Base-by-base conservation (phyloP, 192 early-diverging fungal genomes). In the Piromyces sp. region DNA sequence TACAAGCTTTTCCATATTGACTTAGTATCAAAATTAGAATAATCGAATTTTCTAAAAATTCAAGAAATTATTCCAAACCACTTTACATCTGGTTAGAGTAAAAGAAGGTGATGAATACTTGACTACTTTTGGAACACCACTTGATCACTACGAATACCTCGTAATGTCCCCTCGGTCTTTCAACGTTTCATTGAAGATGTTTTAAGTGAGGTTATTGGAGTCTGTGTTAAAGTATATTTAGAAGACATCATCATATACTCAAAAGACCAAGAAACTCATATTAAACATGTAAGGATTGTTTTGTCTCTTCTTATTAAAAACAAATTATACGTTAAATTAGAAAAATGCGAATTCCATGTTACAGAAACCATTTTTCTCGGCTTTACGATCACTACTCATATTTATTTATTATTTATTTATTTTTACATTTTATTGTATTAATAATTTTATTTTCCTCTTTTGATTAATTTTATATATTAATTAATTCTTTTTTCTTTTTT, bases 131-230 rank as follows among this genome's bases (percentile, higher is more conserved):
- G 11, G 37, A 38, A 13, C 37, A 38, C 37, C 37, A 38, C 13
- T 38, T 13, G 37, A 13, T 1, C 37, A 82, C 3, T 88, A 81
- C 30, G 83, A 88, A 79, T 88, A 82, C 30, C 58, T 36, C 0
- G 84, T 85, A 38, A 38, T 38, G 37, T 13, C 1, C 37, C 37
- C 5, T 38, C 87, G 83, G 0, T 82, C 86, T 89, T 89, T 29
- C 86, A 89, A 82, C 79, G 81, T 0, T 78, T 89, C 16, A 85
- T 89, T 83, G 86, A 89, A 30, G 79, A 82, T 28, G 81, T 88
- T 5, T 28, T 89, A 17, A 28, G n/a, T n/a, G n/a, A n/a, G 83
- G 83, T 1, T 58, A 28, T 84, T 7, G 84, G 86, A 30, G 15
- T 30, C 3, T 82, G 3, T 26, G 29, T 13, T 15, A 5, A 38